These are phyloP conservation scores for Alternaria hordeiaustralica DNA, from an alignment of 2,329 filamentous ascomycete species.

Conservation along the genomic window DNA sequence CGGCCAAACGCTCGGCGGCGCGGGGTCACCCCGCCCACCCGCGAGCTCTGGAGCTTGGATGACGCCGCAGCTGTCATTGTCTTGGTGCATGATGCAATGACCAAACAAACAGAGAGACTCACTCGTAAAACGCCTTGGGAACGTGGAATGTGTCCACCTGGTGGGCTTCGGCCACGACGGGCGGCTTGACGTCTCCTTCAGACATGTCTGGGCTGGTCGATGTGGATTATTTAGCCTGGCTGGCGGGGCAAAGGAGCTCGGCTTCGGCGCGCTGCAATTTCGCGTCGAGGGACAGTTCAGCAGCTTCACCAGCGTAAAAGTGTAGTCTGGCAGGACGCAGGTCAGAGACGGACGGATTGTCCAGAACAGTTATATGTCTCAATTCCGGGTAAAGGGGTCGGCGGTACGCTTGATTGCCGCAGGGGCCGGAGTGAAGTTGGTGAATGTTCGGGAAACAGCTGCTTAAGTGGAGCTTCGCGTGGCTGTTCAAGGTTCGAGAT, in stretches of 20 bases:
- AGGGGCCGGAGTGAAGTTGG: conserved; percentile 34
- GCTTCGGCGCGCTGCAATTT: conserved; percentile 15
- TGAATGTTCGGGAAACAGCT: conserved; percentile 36
- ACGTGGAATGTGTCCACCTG: conserved; percentile 75
- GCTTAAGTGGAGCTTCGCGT: conserved; percentile 31
- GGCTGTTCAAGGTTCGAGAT: not conserved
- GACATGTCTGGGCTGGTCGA: conserved; percentile 47
- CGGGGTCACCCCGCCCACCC: conserved; percentile 45
- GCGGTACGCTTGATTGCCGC: conserved; percentile 37
- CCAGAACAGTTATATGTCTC: conserved; percentile 32
- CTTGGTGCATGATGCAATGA: conserved; percentile 26
- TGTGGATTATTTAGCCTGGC: conserved; percentile 6
- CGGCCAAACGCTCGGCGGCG: conserved; percentile 22
- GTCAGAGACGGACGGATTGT: conserved; percentile 7
- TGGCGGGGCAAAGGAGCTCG: conserved; percentile 9
- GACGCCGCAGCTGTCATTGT: conserved; percentile 21
- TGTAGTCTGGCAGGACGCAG: conserved; percentile 10
- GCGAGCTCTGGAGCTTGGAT: conserved; percentile 13
- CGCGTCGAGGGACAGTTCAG: conserved; percentile 4
- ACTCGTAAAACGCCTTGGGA: conserved; percentile 58
- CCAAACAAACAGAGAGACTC: conserved; percentile 29
- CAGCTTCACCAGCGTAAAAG: not conserved
- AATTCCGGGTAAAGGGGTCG: conserved; percentile 48
- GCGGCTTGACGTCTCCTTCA: conserved; percentile 52
- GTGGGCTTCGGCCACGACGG: conserved; percentile 76